phyloP scores from a whole-genome alignment of 768 basidiomycete species.

The Rhodotorula toruloides region DNA sequence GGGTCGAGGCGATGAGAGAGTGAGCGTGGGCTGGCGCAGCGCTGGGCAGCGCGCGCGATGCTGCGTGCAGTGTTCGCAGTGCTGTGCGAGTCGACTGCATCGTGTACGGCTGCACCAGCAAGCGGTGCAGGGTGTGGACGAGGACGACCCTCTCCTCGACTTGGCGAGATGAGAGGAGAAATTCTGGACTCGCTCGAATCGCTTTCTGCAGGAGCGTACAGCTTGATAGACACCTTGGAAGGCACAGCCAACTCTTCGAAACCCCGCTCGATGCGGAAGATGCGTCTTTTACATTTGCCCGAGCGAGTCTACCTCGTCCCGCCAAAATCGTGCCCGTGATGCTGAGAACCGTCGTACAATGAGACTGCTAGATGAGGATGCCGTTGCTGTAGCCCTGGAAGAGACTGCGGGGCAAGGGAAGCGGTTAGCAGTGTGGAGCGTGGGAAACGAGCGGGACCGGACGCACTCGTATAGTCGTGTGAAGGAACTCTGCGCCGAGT shows the following conservation, averaged over 20 bases:
- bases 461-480: slow-evolving; percentile 83
- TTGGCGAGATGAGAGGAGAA: too few species aligned
- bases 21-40: not conserved
- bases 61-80: slow-evolving; percentile 8
- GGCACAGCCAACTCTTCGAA: too few species aligned
- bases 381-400: slow-evolving; percentile 33
- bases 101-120: too few species aligned
- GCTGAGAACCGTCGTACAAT: not conserved
- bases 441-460: too few species aligned
- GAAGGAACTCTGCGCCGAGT: slow-evolving; percentile 86
- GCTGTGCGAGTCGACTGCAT: not conserved
- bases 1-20: not conserved
- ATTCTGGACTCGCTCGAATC: too few species aligned
- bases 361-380: not conserved
- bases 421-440: not conserved
- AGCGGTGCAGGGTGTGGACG: not conserved
- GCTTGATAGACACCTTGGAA: too few species aligned
- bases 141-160: too few species aligned
- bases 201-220: too few species aligned
- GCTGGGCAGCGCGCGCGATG: slow-evolving; percentile 9
- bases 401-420: slow-evolving; percentile 2
- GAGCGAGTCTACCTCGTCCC: not conserved
- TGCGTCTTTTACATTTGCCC: too few species aligned
- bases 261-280: too few species aligned
- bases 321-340: not conserved